Evolutionary conservation across 2,329 filamentous ascomycete species (phyloP), one percentile per base, ranked within the genome.

Genomic region (Exophiala calicioides): DNA sequence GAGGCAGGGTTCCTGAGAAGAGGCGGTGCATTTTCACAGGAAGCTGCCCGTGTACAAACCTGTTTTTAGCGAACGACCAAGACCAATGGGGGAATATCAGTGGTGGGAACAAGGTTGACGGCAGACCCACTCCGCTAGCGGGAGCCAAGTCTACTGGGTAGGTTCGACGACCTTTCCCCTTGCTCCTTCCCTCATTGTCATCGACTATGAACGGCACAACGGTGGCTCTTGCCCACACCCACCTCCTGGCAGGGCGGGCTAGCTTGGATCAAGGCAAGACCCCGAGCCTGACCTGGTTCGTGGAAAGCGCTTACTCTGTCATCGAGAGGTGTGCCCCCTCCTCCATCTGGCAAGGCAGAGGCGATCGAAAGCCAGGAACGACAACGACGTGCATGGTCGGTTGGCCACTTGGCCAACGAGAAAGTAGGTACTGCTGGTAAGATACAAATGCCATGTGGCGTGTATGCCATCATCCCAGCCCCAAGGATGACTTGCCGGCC

Each of bases 341-440:
- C 42, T 47, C 38, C 51, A 47, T 42, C 39, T 31, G 39, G 51
- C 51, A 50, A 42, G 51, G 51, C 42, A 47, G 21, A 34, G 38
- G 23, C 20, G 26, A 44, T 42, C 33, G 19, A 47, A 53, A 53
- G 42, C 46, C 46, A 53, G 51, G 51, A 53, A 53, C 50, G 39
- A 47, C 43, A 52, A 40, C 44, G 29, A 41, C 32, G 13, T 49
- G 45, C 50, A 38, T 47, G 31, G 19, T 16, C 34, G 16, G 31
- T 3, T 8, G 18, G n/a, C 31, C 15, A 23, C 19, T 21, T n/a
- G 13, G 29, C 13, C 38, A 41, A 36, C 44, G 19, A 26, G 13
- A 18, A 16, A 4, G 12, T 13, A 30, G 12, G 19, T 12, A 21
- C 15, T 13, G 12, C 13, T 27, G 31, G 24, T 24, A 27, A 37